Conservation (phyloP, 2,329 filamentous ascomycete genomes). For the Sphaerulina vaccinii region DNA sequence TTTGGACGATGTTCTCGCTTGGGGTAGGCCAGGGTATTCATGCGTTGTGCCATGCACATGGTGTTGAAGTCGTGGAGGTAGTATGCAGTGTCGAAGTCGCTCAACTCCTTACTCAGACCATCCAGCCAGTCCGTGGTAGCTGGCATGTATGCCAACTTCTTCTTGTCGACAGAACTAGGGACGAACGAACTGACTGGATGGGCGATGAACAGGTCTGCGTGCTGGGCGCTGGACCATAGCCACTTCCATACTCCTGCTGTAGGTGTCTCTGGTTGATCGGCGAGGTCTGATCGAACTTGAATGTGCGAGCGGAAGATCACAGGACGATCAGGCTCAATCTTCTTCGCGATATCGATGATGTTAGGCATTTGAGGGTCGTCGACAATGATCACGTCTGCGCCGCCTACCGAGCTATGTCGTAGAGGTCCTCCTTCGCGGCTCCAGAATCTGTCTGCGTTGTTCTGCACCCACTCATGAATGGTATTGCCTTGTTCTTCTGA, state of each 20-base stretch:
- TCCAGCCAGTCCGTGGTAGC: conserved; percentile 84
- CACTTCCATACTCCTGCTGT: conserved; percentile 74
- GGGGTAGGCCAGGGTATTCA: conserved; percentile 60
- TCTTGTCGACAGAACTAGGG: conserved; percentile 62
- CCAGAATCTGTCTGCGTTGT: conserved; percentile 76
- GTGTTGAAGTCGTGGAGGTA: conserved; percentile 73
- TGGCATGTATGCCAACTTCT: conserved; percentile 72
- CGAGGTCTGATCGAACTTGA: conserved; percentile 73
- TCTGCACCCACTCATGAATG: conserved; percentile 69
- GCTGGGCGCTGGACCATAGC: conserved; percentile 69
- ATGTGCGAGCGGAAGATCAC: conserved; percentile 82
- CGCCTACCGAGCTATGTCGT: conserved; percentile 62
- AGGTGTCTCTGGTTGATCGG: conserved; percentile 57
- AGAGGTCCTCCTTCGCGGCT: conserved; percentile 66
- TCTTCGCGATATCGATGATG: conserved; percentile 72
- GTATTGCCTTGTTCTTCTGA: conserved; percentile 59
- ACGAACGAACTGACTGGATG: conserved; percentile 77
- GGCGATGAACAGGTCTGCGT: conserved; percentile 76
- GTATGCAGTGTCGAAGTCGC: conserved; percentile 67
- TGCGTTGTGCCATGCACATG: conserved; percentile 59
- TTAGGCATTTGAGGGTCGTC: conserved; percentile 85
- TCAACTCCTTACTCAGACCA: conserved; percentile 73
- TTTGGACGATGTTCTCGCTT: conserved; percentile 71
- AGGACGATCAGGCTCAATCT: conserved; percentile 67
- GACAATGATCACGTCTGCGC: conserved; percentile 73